These are phyloP conservation scores for Vaccinium myrtillus DNA, from an alignment of 148 eudicot species.

Conservation along the genomic window DNA sequence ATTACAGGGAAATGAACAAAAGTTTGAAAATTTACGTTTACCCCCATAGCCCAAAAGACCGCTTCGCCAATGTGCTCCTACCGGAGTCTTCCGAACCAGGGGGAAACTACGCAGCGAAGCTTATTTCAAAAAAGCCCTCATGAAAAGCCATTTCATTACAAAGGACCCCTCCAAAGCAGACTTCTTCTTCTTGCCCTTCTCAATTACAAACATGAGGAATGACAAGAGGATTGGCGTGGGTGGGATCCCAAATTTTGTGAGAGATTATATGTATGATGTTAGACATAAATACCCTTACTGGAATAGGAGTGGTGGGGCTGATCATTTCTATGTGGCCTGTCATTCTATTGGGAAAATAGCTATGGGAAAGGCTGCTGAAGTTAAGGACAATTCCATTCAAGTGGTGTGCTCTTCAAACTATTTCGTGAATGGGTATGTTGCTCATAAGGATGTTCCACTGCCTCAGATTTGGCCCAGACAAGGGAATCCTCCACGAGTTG, in stretches of 20 bases:
- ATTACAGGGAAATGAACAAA: constrained; percentile 64
- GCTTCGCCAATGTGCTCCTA: constrained; percentile 66
- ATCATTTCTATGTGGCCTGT: constrained; percentile 88
- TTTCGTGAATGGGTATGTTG: constrained; percentile 59
- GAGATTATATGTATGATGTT: constrained; percentile 41
- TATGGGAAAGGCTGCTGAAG: constrained; percentile 59
- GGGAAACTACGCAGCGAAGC: constrained; percentile 94
- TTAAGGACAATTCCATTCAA: constrained; percentile 75
- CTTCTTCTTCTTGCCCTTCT: constrained; percentile 80
- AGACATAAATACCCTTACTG: constrained; percentile 60
- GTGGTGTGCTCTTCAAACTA: constrained; percentile 86
- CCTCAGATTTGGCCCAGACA: constrained; percentile 96
- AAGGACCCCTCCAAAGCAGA: constrained; percentile 62
- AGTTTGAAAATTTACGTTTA: constrained; percentile 67
- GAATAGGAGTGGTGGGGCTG: constrained; percentile 78
- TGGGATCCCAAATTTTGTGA: constrained; percentile 54
- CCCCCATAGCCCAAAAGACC: constrained; percentile 50
- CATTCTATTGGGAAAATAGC: constrained; percentile 83
- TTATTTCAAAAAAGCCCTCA: constrained; percentile 67
- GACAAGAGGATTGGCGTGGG: constrained; percentile 64
- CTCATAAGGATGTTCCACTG: constrained; percentile 85
- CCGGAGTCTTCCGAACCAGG: constrained; percentile 47
- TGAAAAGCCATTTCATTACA: constrained; percentile 68
- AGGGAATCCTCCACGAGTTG: constrained; percentile 39
- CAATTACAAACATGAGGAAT: constrained; percentile 63